Evolutionary conservation across 2,329 filamentous ascomycete species (phyloP).

Genomic region (Ascochyta lentis): DNA sequence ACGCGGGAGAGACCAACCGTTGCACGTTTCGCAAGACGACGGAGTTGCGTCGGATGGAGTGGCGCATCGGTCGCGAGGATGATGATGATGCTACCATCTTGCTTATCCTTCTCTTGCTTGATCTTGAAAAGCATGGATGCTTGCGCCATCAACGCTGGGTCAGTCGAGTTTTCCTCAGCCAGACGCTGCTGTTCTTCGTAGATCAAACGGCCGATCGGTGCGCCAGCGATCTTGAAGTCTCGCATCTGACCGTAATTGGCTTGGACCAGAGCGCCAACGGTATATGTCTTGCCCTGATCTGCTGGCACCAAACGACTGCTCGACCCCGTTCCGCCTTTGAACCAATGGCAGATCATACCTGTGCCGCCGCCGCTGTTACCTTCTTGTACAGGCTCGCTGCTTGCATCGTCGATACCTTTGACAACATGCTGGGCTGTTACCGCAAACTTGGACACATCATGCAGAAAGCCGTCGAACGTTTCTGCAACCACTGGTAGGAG

Average conservation of each 20-base stretch:
- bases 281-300: constrained; percentile 54
- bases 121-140: constrained; percentile 39
- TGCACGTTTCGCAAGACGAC: constrained; percentile 65
- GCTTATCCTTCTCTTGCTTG: constrained; percentile 54
- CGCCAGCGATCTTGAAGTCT: constrained; percentile 65
- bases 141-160: constrained; percentile 36
- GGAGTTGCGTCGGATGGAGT: constrained; percentile 63
- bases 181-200: constrained; percentile 54
- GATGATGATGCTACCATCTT: constrained; percentile 70
- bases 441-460: constrained; percentile 62
- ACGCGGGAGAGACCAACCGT: constrained; percentile 67
- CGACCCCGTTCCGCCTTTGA: constrained; percentile 71
- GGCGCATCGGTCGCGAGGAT: constrained; percentile 67
- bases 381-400: constrained; percentile 61
- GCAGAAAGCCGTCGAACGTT: constrained; percentile 69
- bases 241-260: constrained; percentile 68
- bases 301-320: constrained; percentile 61
- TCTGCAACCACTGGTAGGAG: constrained; percentile 65
- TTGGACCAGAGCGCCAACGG: constrained; percentile 68
- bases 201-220: constrained; percentile 67
- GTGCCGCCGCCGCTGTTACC: constrained; percentile 72
- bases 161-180: constrained; percentile 36
- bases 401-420: constrained; percentile 60
- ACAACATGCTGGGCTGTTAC: constrained; percentile 63
- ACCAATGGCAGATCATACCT: constrained; percentile 70